Evolutionary conservation across 2,329 filamentous ascomycete genomes (phyloP), one percentile per base, ranked within the genome.

Genomic region (Tolypocladium tropicale): DNA sequence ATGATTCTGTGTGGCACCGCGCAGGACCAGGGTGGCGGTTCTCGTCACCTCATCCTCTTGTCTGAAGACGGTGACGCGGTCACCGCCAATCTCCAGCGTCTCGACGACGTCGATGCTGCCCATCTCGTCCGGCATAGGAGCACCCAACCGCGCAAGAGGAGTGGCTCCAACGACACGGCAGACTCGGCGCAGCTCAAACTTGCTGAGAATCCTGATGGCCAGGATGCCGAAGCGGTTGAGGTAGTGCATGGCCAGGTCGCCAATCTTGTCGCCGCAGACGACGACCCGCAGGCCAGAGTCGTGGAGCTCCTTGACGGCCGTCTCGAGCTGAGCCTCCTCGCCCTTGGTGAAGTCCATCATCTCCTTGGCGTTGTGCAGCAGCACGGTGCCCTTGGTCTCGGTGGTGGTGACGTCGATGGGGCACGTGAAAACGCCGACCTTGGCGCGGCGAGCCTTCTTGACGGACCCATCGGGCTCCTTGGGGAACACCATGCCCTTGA

Each of bases 51-150:
- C 90, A 68, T 90, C 86, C 72, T 99, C 94, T 79, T 99, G 94
- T 67, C 95, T 83, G 83, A 99, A 99, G 57, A 99, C 93, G 46
- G 94, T 99, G 57, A 99, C 95, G 59, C 94, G 88, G 78, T 99
- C 94, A 64, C 94, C 94, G 61, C 94, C 94, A 70, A 99, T 97
- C 75, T 99, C 94, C 49, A 95, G 81, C 1, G 95, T 97, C 81
- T 99, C 94, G 34, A 99, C 94, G 56, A 99, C 74, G 70, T 99
- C 94, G 61, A 99, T 85, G 65, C 76, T 88, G 62, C 94, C 94
- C 92, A 96, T 97, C 80, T 99, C 94, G 65, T 99, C 94, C n/a
- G 95, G 94, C 94, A 99, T 99, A 49, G 94, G 94, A 18, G 95
- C 94, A 61, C 94, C 94, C 52, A 99, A 80, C 65, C 94, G 88